These are phyloP conservation scores for Xylariales sp. DNA, from an alignment of 2,329 filamentous ascomycete genomes.

Conservation along the genomic window DNA sequence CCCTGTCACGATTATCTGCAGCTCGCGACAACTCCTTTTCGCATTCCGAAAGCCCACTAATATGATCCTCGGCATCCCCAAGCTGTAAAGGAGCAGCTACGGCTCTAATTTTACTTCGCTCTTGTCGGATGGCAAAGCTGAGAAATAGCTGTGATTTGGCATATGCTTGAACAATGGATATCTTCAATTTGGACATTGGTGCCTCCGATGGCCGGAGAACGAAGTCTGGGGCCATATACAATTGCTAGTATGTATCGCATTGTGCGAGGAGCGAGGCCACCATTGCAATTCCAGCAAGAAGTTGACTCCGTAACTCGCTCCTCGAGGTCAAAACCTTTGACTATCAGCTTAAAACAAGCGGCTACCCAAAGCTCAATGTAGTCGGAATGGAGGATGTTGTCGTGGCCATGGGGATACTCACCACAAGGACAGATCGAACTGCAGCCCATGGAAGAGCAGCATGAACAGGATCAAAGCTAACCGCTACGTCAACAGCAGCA, in stretches of 20 bases:
- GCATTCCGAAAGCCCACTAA: constrained; percentile 3
- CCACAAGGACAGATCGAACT: constrained; percentile 21
- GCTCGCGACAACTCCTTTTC: background rate
- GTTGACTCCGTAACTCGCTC: constrained; percentile 1
- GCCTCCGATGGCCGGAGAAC: constrained; percentile 5
- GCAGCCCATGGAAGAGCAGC: constrained; percentile 32
- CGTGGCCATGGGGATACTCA: background rate
- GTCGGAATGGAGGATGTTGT: too few species aligned
- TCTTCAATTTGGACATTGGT: background rate
- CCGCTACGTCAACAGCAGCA: constrained; percentile 19
- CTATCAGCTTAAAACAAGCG: background rate
- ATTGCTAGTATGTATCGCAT: constrained; percentile 23
- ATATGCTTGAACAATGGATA: constrained; percentile 16
- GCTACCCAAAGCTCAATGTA: too few species aligned
- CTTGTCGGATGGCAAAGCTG: constrained; percentile 12
- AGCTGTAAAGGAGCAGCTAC: constrained; percentile 15
- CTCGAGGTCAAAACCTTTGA: background rate
- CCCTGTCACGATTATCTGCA: constrained; percentile 4
- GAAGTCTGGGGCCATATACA: constrained; percentile 20
- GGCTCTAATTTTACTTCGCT: background rate
- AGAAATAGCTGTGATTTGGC: constrained; percentile 15
- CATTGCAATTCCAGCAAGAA: constrained; percentile 16
- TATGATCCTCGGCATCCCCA: background rate
- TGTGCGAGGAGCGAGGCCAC: constrained; percentile 17
- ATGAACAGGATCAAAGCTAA: constrained; percentile 29